phyloP scores from a whole-genome alignment of 1,284 basidiomycete species.

The Apiotrichum gamsii region DNA sequence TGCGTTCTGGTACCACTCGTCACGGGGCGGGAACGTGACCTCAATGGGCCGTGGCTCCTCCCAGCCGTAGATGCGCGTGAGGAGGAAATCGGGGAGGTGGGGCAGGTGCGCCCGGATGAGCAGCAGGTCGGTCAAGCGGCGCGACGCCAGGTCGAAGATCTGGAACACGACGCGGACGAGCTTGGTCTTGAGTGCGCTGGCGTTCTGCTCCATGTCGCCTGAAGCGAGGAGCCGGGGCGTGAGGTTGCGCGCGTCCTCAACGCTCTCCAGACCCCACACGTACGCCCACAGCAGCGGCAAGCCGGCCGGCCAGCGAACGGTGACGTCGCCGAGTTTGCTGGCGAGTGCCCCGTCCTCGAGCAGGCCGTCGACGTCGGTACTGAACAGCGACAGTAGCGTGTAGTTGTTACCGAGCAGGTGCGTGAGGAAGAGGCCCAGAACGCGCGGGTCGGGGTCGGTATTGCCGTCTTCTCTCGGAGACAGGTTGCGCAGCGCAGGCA shows the following conservation, averaged over 20 bases:
- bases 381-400: constrained; percentile 28
- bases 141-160: constrained; percentile 19
- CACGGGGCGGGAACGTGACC: constrained; percentile 31
- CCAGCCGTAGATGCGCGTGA: constrained; percentile 32
- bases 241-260: background rate
- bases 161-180: constrained; percentile 25
- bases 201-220: background rate
- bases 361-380: constrained; percentile 1
- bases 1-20: constrained; percentile 29
- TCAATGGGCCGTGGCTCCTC: constrained; percentile 25
- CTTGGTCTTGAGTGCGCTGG: constrained; percentile 1
- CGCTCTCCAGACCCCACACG: constrained; percentile 23
- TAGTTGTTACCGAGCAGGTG: constrained; percentile 42
- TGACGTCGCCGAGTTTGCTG: constrained; percentile 24
- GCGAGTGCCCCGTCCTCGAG: constrained; percentile 7
- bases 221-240: background rate
- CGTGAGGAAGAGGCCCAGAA: constrained; percentile 34
- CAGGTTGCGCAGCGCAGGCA: constrained; percentile 10
- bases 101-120: constrained; percentile 26
- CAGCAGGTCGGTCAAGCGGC: constrained; percentile 22
- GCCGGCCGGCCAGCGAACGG: constrained; percentile 21
- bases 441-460: constrained; percentile 17
- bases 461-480: background rate
- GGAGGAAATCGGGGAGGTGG: constrained; percentile 30
- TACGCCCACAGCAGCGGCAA: constrained; percentile 36